Evolutionary conservation across 306 rosid genomes (phyloP).

Genomic region (Citrullus mucosospermus): DNA sequence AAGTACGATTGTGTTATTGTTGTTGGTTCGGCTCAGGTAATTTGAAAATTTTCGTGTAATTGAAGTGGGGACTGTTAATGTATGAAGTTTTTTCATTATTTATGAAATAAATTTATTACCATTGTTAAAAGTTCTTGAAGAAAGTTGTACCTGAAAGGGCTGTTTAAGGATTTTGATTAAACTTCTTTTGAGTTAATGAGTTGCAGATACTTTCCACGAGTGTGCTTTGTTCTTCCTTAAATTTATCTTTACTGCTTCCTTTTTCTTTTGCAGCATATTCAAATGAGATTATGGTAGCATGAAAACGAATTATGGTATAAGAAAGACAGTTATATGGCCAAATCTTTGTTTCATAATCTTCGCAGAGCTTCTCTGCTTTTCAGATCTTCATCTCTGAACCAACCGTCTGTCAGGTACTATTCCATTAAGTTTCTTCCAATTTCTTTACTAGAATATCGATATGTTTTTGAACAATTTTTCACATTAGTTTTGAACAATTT

Average conservation of each 20-base stretch:
- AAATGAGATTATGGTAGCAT: neutral
- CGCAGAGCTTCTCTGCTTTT: conserved; percentile 35
- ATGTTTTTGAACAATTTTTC: too few relatives aligned
- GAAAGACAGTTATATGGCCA: conserved; percentile 32
- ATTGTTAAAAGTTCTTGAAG: neutral
- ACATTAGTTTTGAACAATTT: neutral
- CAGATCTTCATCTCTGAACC: conserved; percentile 17
- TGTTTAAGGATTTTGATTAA: neutral
- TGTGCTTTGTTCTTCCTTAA: neutral
- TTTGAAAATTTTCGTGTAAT: neutral
- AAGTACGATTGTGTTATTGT: neutral
- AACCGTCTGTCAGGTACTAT: conserved; percentile 32
- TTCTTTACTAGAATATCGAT: neutral
- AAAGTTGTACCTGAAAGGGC: neutral
- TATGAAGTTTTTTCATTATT: neutral
- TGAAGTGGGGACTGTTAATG: neutral
- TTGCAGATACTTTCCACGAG: neutral
- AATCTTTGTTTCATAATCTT: conserved; percentile 26
- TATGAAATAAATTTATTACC: neutral
- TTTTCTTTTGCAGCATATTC: neutral
- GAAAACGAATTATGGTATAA: neutral
- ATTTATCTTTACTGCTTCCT: neutral
- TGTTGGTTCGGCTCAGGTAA: neutral
- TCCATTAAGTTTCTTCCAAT: neutral
- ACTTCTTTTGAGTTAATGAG: neutral